Percentiles rank a stretch among this genome's conserved stretches.
These are phyloP conservation scores for Solanum appendiculatum DNA, from an alignment of 257 asterid species.

Conservation along the genomic window DNA sequence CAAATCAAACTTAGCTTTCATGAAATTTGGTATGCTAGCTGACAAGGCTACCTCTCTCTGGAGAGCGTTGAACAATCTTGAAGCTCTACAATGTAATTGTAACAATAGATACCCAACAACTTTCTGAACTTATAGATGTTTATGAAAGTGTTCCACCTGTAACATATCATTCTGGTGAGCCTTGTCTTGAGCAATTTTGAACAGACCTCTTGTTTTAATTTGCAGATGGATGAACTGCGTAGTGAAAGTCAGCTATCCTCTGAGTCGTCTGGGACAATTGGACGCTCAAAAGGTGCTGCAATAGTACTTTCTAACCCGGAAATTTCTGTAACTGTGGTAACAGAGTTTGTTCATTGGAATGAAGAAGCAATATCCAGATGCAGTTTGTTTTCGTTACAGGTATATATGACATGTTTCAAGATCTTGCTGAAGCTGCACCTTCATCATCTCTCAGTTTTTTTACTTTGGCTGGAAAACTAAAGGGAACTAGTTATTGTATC, in stretches of 20 bases:
- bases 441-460: background rate
- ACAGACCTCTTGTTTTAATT: constrained; percentile 4
- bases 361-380: constrained; percentile 94
- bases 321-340: constrained; percentile 86
- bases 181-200: background rate
- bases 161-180: background rate
- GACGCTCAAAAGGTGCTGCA: constrained; percentile 95
- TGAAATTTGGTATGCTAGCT: background rate
- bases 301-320: constrained; percentile 67
- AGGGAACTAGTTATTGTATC: background rate
- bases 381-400: constrained; percentile 79
- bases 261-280: constrained; percentile 84
- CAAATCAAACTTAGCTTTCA: background rate
- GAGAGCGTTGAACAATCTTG: background rate
- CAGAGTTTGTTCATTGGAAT: constrained; percentile 98
- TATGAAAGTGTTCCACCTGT: background rate
- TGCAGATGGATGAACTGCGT: constrained; percentile 85
- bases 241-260: constrained; percentile 63
- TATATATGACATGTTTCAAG: constrained; percentile 12
- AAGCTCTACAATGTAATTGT: background rate
- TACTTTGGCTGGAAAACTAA: background rate
- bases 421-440: background rate
- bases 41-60: background rate
- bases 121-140: background rate
- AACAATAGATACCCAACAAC: background rate